Evolutionary conservation across 2,329 filamentous ascomycete species (phyloP).

Genomic region (Fusarium sp.): DNA sequence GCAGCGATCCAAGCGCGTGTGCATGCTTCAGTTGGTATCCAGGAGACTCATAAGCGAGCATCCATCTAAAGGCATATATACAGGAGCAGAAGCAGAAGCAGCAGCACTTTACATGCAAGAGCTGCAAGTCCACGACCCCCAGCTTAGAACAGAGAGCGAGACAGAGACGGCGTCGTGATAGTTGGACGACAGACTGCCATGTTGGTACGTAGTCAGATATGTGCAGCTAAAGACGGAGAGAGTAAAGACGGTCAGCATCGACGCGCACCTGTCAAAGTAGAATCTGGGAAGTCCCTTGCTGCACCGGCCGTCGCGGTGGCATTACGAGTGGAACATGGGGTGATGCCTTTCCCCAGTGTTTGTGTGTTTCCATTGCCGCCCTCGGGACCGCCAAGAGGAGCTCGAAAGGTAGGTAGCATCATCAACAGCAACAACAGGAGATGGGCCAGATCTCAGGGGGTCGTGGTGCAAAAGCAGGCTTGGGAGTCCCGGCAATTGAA

Average conservation of each 20-base stretch:
- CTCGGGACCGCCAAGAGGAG: constrained; percentile 20
- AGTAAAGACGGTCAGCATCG: constrained; percentile 30
- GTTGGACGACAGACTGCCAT: neutral
- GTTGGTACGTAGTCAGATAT: neutral
- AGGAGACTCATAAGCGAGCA: neutral
- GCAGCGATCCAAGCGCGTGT: constrained; percentile 35
- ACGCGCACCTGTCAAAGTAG: constrained; percentile 27
- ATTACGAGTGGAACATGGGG: constrained; percentile 38
- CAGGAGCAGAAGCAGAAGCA: neutral
- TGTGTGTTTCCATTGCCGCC: constrained; percentile 33
- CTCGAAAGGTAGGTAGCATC: constrained; percentile 21
- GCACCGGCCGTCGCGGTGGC: constrained; percentile 36
- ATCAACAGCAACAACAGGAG: neutral
- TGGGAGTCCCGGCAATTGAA: constrained; percentile 28
- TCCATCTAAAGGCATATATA: neutral
- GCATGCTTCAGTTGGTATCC: neutral
- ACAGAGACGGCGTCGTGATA: neutral
- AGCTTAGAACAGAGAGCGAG: neutral
- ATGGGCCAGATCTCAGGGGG: constrained; percentile 25
- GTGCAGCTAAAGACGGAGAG: neutral
- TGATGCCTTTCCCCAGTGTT: constrained; percentile 16
- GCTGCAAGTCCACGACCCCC: neutral
- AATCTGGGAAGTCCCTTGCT: constrained; percentile 25
- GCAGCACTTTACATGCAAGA: neutral
- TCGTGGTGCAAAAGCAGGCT: constrained; percentile 3